These are phyloP conservation scores for Tephrocybe sp. DNA, from an alignment of 768 basidiomycete species.

Conservation along the genomic window DNA sequence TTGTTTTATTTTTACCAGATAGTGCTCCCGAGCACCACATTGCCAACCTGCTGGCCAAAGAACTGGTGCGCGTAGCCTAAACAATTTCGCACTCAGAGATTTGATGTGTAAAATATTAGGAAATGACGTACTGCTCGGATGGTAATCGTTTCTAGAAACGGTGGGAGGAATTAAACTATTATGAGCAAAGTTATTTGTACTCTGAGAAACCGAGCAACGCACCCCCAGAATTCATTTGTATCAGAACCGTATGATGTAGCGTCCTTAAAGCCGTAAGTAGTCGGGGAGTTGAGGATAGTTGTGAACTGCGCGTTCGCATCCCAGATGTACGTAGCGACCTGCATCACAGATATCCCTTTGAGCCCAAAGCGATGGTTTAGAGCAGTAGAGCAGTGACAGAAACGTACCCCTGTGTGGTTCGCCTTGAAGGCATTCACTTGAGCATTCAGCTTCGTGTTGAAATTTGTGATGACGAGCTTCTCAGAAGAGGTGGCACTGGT, in stretches of 20 bases:
- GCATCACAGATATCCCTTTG: too few species aligned
- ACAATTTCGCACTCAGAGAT: background rate
- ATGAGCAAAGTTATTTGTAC: background rate
- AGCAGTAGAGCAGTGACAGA: background rate
- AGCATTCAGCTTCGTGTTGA: conserved; percentile 49
- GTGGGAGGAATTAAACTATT: background rate
- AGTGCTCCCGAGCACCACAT: conserved; percentile 23
- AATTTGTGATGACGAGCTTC: conserved; percentile 47
- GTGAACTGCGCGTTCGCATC: conserved; percentile 52
- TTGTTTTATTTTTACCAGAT: conserved; percentile 22
- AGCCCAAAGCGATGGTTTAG: background rate
- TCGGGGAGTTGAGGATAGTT: conserved; percentile 47
- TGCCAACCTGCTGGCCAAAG: conserved; percentile 30
- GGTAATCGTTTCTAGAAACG: conserved; percentile 48
- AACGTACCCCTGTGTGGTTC: conserved; percentile 45
- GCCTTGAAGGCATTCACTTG: conserved; percentile 41
- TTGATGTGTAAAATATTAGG: background rate
- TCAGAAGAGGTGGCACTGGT: conserved; percentile 38
- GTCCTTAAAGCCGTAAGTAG: conserved; percentile 56
- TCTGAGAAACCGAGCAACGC: conserved; percentile 16
- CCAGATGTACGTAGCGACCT: conserved; percentile 51
- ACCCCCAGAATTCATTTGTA: conserved; percentile 56
- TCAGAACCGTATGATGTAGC: conserved; percentile 43
- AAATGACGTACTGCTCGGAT: conserved; percentile 46
- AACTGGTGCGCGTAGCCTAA: conserved; percentile 41